Evolutionary conservation across 140 eudicot genomes (phyloP), one percentile per base, ranked within the genome.

Genomic region (Senecio squalidus): DNA sequence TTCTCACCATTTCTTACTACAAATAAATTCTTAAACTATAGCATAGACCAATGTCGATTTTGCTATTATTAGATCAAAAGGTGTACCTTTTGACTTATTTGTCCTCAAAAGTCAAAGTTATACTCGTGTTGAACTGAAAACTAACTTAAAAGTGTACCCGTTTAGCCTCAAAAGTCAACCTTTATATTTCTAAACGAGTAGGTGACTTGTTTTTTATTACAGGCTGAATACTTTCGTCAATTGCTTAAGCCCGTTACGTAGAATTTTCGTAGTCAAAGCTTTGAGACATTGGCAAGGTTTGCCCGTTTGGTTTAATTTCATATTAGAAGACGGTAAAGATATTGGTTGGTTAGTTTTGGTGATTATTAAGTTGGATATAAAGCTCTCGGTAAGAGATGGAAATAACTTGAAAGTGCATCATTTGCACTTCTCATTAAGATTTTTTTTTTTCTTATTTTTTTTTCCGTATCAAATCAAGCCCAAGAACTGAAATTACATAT

Each of bases 161-260:
- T 67, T 47, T 58, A 53, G 38, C 68, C 46, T 26, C 55, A 60
- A 49, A n/a, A 50, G 29, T 60, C 55, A 70, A 18, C 43, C 30
- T 24, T 48, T 33, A 46, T 52, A 44, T 44, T 4, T 25, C 52
- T 25, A 3, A 30, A 58, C 33, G 25, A 47, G 28, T 68, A 4
- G 26, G 49, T 38, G 29, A 6, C 57, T 60, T 68, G 66, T 58
- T 38, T 36, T 63, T 71, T 4, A 20, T 71, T 60, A 50, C 93
- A 86, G 93, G 95, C 95, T 67, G 95, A 86, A 62, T 86, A 86
- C 60, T 86, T 86, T 69, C 88, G 95, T 65, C 93, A 83, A 68
- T 80, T 86, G 88, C 93, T 86, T 64, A 86, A 86, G 66, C 95
- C 95, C 41, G 95, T 86, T 62, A 86, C 95, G 93, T 86, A 86